A percentile compares a stretch with the other conserved stretches of the same genome.
Conservation (phyloP, 108 stramenopile species). For the Chaetoceros tenuissimus region DNA sequence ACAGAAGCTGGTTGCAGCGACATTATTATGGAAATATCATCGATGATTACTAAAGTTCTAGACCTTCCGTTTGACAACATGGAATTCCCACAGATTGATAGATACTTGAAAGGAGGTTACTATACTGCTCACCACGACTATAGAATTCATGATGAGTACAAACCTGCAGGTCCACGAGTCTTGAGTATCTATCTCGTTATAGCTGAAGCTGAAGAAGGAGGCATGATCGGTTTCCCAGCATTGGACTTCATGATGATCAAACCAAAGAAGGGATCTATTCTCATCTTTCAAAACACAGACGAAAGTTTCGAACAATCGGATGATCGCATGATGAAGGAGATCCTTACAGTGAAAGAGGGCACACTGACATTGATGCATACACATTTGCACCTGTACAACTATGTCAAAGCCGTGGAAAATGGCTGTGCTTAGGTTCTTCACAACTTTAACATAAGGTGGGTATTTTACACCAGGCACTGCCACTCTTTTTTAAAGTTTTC, state of each 20-base stretch:
- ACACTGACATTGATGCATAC: neutral
- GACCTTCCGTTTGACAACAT: conserved; percentile 14
- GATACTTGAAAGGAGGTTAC: neutral
- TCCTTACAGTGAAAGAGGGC: neutral
- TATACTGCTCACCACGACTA: conserved; percentile 20
- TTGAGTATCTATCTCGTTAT: conserved; percentile 31
- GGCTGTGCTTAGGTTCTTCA: too few species aligned
- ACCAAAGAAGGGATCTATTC: conserved; percentile 20
- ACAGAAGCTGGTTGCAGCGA: conserved; percentile 17
- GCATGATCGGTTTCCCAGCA: conserved; percentile 34
- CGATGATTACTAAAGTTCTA: conserved; percentile 8
- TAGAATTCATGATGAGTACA: conserved; percentile 23
- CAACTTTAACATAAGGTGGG: too few species aligned
- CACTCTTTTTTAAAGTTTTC: too few species aligned
- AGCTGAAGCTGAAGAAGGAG: conserved; percentile 17
- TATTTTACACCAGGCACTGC: too few species aligned
- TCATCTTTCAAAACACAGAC: conserved; percentile 21
- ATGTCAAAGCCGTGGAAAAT: too few species aligned
- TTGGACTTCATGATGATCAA: conserved; percentile 30
- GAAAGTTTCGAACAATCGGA: neutral
- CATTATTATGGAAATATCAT: conserved; percentile 23
- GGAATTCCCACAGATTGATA: conserved; percentile 24
- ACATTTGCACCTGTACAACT: neutral
- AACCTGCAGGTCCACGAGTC: conserved; percentile 32
- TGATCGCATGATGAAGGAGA: neutral